phyloP scores from a whole-genome alignment of 306 rosid species.

The Prosopis cineraria region DNA sequence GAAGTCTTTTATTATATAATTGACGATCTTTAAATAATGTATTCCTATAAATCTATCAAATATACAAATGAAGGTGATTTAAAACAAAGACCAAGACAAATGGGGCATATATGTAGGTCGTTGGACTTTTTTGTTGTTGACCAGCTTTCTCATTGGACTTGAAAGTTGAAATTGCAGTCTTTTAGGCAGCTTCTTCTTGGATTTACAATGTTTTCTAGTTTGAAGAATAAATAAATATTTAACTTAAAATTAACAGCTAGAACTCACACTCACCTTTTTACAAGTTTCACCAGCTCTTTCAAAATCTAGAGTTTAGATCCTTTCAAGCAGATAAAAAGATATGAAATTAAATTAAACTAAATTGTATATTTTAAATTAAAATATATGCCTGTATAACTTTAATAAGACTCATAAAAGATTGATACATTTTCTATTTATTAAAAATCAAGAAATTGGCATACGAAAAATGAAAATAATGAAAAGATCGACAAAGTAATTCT shows the following conservation, averaged over 20 bases:
- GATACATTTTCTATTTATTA: background rate
- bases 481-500: background rate
- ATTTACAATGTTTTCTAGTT: background rate
- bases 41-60: no score
- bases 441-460: background rate
- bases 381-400: background rate
- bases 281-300: background rate
- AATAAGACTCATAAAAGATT: background rate
- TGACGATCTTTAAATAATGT: no score
- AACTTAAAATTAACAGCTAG: background rate
- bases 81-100: no score
- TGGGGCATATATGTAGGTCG: no score
- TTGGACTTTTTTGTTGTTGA: no score
- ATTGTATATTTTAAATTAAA: no score
- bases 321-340: background rate
- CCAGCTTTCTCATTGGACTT: background rate
- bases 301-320: background rate
- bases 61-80: no score
- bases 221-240: background rate
- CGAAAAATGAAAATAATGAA: background rate
- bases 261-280: background rate
- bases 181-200: slow-evolving; percentile 19
- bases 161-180: background rate
- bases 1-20: no score
- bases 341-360: background rate